Percentiles rank a stretch among this genome's conserved stretches.
These are phyloP conservation scores for Kwoniella sp. DNA, from an alignment of 768 basidiomycete species.

Conservation along the genomic window DNA sequence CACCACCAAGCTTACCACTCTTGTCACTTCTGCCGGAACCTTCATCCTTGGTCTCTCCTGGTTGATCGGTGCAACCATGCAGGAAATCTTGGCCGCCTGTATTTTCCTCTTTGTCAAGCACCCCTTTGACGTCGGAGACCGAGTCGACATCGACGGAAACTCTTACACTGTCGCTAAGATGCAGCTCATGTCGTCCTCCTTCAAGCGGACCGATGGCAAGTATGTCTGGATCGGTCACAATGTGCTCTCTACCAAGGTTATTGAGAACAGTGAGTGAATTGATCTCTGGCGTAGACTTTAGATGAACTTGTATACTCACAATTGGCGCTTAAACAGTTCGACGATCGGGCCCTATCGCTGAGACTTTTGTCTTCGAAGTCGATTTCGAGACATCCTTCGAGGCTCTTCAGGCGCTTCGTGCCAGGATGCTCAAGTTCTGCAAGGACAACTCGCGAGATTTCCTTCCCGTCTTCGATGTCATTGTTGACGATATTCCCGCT, in stretches of 20 bases:
- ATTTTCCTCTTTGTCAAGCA: constrained; percentile 86
- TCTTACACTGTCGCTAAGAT: constrained; percentile 84
- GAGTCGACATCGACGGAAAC: constrained; percentile 60
- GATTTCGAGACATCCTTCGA: constrained; percentile 76
- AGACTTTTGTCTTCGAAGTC: constrained; percentile 80
- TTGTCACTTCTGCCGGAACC: constrained; percentile 75
- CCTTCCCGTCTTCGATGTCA: constrained; percentile 68
- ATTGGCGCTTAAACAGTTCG: constrained; percentile 49
- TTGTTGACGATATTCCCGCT: constrained; percentile 69
- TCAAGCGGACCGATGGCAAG: constrained; percentile 54
- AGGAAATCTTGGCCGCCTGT: constrained; percentile 79
- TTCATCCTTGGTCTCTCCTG: constrained; percentile 69
- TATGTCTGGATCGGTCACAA: constrained; percentile 56
- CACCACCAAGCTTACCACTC: constrained; percentile 70
- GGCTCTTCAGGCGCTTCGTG: constrained; percentile 73
- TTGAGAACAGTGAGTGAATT: constrained; percentile 48
- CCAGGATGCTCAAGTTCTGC: constrained; percentile 77
- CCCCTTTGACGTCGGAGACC: constrained; percentile 56
- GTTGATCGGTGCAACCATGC: constrained; percentile 77
- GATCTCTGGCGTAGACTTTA: no score
- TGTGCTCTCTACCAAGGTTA: constrained; percentile 55
- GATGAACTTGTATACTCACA: no score
- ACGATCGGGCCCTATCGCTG: constrained; percentile 67
- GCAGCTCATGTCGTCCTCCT: constrained; percentile 67
- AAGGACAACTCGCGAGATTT: constrained; percentile 73